Base-by-base conservation (phyloP, 768 basidiomycete species). In the Pulveroboletus sp. region DNA sequence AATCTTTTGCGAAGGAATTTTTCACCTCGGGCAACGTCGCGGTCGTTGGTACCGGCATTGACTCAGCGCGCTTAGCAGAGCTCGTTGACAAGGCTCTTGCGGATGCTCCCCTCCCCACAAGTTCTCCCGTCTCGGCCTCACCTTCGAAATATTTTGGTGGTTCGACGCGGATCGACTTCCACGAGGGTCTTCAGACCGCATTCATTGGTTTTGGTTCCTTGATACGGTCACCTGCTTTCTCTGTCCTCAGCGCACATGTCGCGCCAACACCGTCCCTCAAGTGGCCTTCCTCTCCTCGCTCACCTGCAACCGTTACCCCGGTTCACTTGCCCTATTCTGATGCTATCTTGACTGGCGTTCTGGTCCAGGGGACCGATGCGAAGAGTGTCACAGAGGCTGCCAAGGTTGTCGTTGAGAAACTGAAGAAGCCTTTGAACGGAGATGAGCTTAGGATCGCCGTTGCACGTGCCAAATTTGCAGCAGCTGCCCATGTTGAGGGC, bases 301-400 rank as follows among this genome's bases (percentile, higher is more conserved):
- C 65, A 49, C 78, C 79, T 36, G 74, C 86, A 2, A 78, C 78
- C 22, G 87, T 87, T 47, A 77, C 85, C 65, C 69, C 85, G 11
- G 82, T 96, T 45, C 80, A 89, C 63, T 75, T 93, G 12, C 85
- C 88, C 13, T 98, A 98, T 73, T 90, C 93, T 14, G 95, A 98
- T 64, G 94, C 93, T 4, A 76, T 86, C 7, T 77, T 99, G 43
- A 82, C 95, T 51, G 93, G 93, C 50, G 70, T 96, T 49, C 69
- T 91, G 45, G 73, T 97, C 30, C 83, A 89, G 63, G 91, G 83
- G 6, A 66, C 74, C 31, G 85, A 83, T 20, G 64, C 77, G 2
- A 74, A 76, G 37, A 79, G 74, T 45, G 83, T 91, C 39, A 82
- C 76, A 57, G 78, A 83, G 49, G 89, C 84, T 19, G 81, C 78